Percentiles rank a stretch among this genome's conserved stretches.
These are phyloP conservation scores for Geranomyces variabilis DNA, from an alignment of 192 early-diverging fungal genomes.

Conservation along the genomic window DNA sequence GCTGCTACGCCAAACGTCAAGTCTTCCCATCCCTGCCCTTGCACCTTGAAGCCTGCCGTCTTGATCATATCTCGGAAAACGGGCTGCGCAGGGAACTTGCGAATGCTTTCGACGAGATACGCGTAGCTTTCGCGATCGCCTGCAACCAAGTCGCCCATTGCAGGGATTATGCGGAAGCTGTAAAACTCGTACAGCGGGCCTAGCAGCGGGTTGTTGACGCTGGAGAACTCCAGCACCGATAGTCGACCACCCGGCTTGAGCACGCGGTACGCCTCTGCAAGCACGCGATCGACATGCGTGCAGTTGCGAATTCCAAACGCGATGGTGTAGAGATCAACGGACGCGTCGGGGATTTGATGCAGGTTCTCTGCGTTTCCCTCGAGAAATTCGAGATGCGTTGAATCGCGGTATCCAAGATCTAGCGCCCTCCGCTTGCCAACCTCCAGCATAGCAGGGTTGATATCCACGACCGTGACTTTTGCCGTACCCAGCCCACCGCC, in stretches of 20 bases:
- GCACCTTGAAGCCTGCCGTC: slow-evolving; percentile 84
- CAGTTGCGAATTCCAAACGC: slow-evolving; percentile 99
- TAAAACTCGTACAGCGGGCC: slow-evolving; percentile 86
- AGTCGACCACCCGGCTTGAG: slow-evolving; percentile 95
- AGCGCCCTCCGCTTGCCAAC: slow-evolving; percentile 74
- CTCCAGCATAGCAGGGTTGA: slow-evolving; percentile 95
- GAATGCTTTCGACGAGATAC: slow-evolving; percentile 96
- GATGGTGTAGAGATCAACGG: slow-evolving; percentile 93
- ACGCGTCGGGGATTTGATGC: slow-evolving; percentile 69
- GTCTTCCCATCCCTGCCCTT: slow-evolving; percentile 90
- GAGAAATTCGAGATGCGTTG: slow-evolving; percentile 61
- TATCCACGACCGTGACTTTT: slow-evolving; percentile 88
- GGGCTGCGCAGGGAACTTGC: slow-evolving; percentile 87
- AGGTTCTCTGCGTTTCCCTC: slow-evolving; percentile 92
- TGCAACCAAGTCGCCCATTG: slow-evolving; percentile 83
- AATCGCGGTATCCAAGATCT: slow-evolving; percentile 36
- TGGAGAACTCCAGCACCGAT: slow-evolving; percentile 92
- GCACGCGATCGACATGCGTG: slow-evolving; percentile 86
- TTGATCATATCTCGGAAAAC: slow-evolving; percentile 91
- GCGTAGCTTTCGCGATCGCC: slow-evolving; percentile 91
- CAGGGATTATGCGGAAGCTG: slow-evolving; percentile 93
- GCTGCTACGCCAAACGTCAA: slow-evolving; percentile 97
- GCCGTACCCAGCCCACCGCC: slow-evolving; percentile 53
- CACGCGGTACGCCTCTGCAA: slow-evolving; percentile 90
- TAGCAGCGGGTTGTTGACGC: slow-evolving; percentile 86